Base-by-base conservation (phyloP, 164 flowering plant genomes). In the Kingdonia uniflora region DNA sequence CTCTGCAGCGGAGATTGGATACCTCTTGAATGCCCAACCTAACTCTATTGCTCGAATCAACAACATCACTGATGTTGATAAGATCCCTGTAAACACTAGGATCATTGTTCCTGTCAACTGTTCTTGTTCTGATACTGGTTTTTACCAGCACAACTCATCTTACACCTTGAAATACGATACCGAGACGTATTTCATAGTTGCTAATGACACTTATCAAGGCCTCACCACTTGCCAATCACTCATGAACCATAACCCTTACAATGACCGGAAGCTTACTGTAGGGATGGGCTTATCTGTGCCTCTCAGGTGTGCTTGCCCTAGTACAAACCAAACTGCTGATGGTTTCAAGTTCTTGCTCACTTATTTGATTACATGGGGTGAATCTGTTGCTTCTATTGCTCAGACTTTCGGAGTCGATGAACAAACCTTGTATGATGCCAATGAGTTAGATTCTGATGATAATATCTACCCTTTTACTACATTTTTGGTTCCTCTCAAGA, bases 291-390 rank as follows among this genome's bases (percentile, higher is more conserved):
- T 86, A 10, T 2, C 2, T 12, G 79, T 75, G 1, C 95, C 95
- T 0, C 54, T 86, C 6, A 61, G 79, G 63, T 83, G 95, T 58
- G 90, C 95, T 51, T 86, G 90, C 42, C 88, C 88, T 2, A 66
- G 74, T 21, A 7, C 49, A 1, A 65, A 60, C 20, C 95, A 86
- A 68, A 64, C 52, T 2, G 58, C 52, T 5, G 37, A 54, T 2
- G 84, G 87, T 2, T 21, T 71, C 40, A 73, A 61, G 38, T 79
- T 58, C 68, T 54, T 85, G 55, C 58, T 82, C 25, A 52, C 80
- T 11, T 79, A 76, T 63, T 22, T 75, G 38, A 53, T 73, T 41
- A 42, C 64, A 6, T 53, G 56, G 72, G 66, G 61, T 0, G 77
- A 85, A 1, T 1, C 41, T 29, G 4, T 73, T 19, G 15, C 71